A percentile compares a stretch with the other conserved stretches of the same genome.
Conservation (phyloP, 768 basidiomycete genomes). For the Panellus pusillus region DNA sequence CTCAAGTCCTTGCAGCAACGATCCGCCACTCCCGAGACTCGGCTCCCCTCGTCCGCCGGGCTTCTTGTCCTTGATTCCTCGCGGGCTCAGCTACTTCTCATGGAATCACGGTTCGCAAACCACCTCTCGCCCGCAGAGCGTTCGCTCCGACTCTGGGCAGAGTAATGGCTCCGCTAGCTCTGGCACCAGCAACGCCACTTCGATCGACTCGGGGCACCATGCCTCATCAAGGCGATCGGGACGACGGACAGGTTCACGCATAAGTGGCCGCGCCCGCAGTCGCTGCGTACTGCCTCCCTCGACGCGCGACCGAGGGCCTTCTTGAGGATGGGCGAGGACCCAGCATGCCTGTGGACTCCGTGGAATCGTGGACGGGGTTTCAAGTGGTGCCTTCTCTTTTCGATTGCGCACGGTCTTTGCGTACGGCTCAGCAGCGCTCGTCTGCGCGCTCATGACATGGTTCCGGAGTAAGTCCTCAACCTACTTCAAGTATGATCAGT, state of each 20-base stretch:
- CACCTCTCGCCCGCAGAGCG: conserved; percentile 14
- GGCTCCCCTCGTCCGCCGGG: too few relatives aligned
- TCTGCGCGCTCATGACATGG: conserved; percentile 58
- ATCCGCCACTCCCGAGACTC: not conserved
- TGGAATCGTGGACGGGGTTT: conserved; percentile 57
- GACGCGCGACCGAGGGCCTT: conserved; percentile 1
- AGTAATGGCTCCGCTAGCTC: conserved; percentile 14
- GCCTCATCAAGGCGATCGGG: conserved; percentile 32
- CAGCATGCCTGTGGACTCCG: conserved; percentile 31
- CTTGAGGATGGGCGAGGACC: conserved; percentile 36
- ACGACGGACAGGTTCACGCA: conserved; percentile 47
- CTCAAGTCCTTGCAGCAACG: not conserved
- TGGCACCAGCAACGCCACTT: conserved; percentile 8
- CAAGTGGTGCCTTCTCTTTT: conserved; percentile 62
- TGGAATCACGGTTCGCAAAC: not conserved
- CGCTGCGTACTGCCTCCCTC: conserved; percentile 17
- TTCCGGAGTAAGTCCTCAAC: conserved; percentile 44
- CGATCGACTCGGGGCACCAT: conserved; percentile 29
- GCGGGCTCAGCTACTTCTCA: not conserved
- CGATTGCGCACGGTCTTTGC: conserved; percentile 53
- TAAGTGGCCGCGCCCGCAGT: conserved; percentile 50
- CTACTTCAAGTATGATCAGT: conserved; percentile 6
- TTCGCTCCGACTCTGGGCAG: conserved; percentile 19
- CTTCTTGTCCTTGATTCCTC: not conserved
- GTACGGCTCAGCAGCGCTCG: conserved; percentile 52